Evolutionary conservation across 306 rosid species (phyloP), one percentile per base, ranked within the genome.

Genomic region (Vigna reflexopilosa): DNA sequence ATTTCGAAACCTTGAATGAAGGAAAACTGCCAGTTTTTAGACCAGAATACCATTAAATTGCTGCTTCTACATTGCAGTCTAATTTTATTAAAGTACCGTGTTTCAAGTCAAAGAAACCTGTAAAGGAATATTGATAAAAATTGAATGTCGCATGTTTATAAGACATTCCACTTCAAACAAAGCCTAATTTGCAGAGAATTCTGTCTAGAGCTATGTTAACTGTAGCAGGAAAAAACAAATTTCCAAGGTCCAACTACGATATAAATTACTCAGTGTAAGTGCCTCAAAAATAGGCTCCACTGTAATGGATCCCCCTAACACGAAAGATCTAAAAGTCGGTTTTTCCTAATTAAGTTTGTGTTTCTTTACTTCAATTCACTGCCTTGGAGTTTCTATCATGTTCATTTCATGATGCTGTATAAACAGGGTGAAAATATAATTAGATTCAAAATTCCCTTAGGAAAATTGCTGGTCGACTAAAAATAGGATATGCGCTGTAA

Each of bases 11-110:
- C 72, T 49, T 66, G 5, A 63, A 36, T 59, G 7, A 61, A 40
- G n/a, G 45, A 70, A 69, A 36, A 68, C 56, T 58, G 20, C 51
- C 52, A 67, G 42, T 76, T 61, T 51, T 48, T 28, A 62, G 24
- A 73, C 62, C 22, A 49, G 51, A 70, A 28, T 3, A 54, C 47
- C 22, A 7, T 20, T 49, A 69, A 6, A 14, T 19, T 70, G 77
- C 22, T 17, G 56, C 28, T 59, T 69, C 72, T 30, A 30, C 10
- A 20, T 61, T 28, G 7, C 15, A 51, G 11, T 9, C 48, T 34
- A 20, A 26, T 51, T 16, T 9, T 67, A 50, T 63, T 19, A 20
- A 48, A 50, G 48, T 47, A 10, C 51, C 71, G 66, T 38, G 65
- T 59, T 70, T 70, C 45, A 20, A 40, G 56, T 62, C 51, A 61